Evolutionary conservation across 306 rosid genomes (phyloP), one percentile per base, ranked within the genome.

Genomic region (Casuarina glauca): DNA sequence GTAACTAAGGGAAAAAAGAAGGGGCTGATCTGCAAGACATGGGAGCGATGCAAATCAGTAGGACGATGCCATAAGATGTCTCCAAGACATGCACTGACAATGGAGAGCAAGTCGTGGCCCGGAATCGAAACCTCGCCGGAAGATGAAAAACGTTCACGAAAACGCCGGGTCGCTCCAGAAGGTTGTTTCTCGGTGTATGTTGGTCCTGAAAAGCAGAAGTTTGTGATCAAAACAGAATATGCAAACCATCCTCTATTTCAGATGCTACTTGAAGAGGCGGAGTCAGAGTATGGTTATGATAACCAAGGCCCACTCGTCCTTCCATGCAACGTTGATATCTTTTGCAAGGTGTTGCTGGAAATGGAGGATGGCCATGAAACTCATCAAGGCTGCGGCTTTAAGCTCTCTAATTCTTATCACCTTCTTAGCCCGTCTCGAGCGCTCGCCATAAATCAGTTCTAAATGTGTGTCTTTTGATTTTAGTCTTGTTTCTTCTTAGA

Each of bases 171-270:
- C 19, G 85, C 90, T 2, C 92, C 93, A 0, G 82, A 90, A 51
- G 98, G 98, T 9, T 91, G 94, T 76, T 94, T 94, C 83, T 82
- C 94, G 1, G 97, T 94, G 6, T 94, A 91, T 10, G 98, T 94
- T 3, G 98, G 98, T 19, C 81, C 92, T 0, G 79, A 91, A 32
- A 90, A 78, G 82, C 91, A 88, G 32, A 87, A 89, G 78, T 94
- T 91, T 55, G 90, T 88, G 68, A 87, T 94, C 41, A 86, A 79
- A 80, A 77, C 97, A 0, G 93, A 90, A 69, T 86, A 84, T 35
- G 88, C 87, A 0, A 94, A 94, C 74, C 98, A 94, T 52, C 94
- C 94, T 20, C 84, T 91, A 73, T 91, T 94, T 85, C 87, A 89
- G 87, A 82, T 84, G 82, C 75, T 94, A 9, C 84, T 94, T 4